phyloP scores from a whole-genome alignment of 2,329 filamentous ascomycete species.

The Phyllosticta citrichinensis region DNA sequence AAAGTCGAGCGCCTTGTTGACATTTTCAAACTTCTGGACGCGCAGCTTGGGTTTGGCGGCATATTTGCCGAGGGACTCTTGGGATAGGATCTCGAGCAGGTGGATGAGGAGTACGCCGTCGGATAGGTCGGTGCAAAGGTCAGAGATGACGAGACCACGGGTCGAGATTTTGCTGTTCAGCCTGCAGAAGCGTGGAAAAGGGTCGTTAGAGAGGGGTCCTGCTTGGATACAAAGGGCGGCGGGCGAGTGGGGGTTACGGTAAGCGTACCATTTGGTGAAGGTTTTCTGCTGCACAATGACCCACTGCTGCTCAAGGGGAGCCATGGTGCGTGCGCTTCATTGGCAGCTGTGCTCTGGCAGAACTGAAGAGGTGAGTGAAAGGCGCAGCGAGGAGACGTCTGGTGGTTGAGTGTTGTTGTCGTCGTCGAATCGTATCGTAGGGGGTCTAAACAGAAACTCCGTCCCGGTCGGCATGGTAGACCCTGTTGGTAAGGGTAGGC shows the following conservation, averaged over 20 bases:
- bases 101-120: constrained; percentile 96
- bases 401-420: constrained; percentile 5
- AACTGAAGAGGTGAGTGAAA: not conserved
- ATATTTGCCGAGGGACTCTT: constrained; percentile 92
- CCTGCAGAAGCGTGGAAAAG: constrained; percentile 42
- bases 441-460: not conserved
- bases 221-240: constrained; percentile 1
- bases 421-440: constrained; percentile 2
- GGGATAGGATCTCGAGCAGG: constrained; percentile 89
- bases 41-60: constrained; percentile 91
- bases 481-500: constrained; percentile 4
- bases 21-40: constrained; percentile 96
- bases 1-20: constrained; percentile 88
- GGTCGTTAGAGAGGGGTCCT: constrained; percentile 2
- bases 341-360: constrained; percentile 3
- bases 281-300: constrained; percentile 91
- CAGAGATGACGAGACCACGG: constrained; percentile 69
- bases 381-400: not conserved
- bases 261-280: constrained; percentile 84
- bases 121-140: constrained; percentile 80
- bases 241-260: constrained; percentile 1
- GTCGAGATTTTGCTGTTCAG: constrained; percentile 88
- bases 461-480: not conserved
- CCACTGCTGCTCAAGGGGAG: constrained; percentile 52
- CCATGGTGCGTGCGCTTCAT: constrained; percentile 21